A percentile compares a stretch with the other conserved stretches of the same genome.
These are phyloP conservation scores for Calocybe gambosa DNA, from an alignment of 1,284 basidiomycete species.

Conservation along the genomic window DNA sequence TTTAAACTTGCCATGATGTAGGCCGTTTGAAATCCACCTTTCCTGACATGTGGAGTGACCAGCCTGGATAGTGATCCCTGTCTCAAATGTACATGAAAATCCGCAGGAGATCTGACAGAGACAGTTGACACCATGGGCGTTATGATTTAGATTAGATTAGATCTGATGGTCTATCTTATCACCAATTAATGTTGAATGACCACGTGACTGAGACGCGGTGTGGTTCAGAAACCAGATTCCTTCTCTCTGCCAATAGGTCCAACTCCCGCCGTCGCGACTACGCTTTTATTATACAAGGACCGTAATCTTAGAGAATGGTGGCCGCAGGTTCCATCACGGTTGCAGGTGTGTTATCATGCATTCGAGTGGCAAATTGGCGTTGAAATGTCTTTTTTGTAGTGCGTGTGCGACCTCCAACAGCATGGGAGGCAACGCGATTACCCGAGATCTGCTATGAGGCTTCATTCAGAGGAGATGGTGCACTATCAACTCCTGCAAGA, in stretches of 20 bases:
- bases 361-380: constrained; percentile 7
- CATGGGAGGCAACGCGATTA: constrained; percentile 78
- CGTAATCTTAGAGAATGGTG: constrained; percentile 45
- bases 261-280: constrained; percentile 1
- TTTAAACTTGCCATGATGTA: constrained; percentile 80
- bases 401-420: constrained; percentile 83
- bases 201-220: constrained; percentile 1
- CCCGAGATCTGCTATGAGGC: constrained; percentile 65
- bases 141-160: background rate
- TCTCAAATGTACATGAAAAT: constrained; percentile 96
- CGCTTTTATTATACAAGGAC: constrained; percentile 1
- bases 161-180: background rate
- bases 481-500: constrained; percentile 63
- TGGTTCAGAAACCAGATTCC: background rate
- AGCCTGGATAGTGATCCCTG: constrained; percentile 81
- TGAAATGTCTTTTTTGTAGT: constrained; percentile 43
- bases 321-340: constrained; percentile 83
- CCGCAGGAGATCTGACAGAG: constrained; percentile 69
- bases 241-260: too few species aligned
- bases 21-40: constrained; percentile 86
- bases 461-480: constrained; percentile 75
- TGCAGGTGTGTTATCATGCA: constrained; percentile 48
- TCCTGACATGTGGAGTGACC: constrained; percentile 85
- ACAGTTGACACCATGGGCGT: constrained; percentile 32
- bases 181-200: background rate